Conservation (phyloP, 768 basidiomycete genomes). For the Boletus insuetus region DNA sequence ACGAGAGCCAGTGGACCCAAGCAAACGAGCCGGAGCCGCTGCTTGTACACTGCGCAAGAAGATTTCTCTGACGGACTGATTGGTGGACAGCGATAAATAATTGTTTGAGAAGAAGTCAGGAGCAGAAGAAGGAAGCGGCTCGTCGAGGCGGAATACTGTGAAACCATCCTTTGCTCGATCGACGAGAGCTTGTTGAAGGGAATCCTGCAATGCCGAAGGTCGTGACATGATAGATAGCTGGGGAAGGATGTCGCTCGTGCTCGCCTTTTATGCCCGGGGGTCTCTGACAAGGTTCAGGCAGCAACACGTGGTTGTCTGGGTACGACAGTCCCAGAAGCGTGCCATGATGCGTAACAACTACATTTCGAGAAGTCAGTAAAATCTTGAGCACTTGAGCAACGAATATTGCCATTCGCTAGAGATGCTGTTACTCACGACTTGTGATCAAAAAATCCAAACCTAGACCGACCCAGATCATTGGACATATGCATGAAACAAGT, state of each 20-base stretch:
- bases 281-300: neutral
- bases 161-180: conserved; percentile 6
- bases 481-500: neutral
- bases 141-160: conserved; percentile 10
- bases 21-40: conserved; percentile 19
- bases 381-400: neutral
- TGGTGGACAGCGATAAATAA: conserved; percentile 46
- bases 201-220: conserved; percentile 2
- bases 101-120: conserved; percentile 48
- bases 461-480: neutral
- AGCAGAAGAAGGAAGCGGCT: conserved; percentile 18
- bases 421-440: neutral
- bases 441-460: neutral
- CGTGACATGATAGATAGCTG: conserved; percentile 8
- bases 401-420: neutral
- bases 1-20: conserved; percentile 52
- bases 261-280: conserved; percentile 9
- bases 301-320: neutral
- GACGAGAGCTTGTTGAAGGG: conserved; percentile 16
- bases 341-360: neutral
- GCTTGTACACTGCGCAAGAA: conserved; percentile 32
- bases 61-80: conserved; percentile 28
- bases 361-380: neutral
- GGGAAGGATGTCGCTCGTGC: neutral
- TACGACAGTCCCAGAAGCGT: neutral